Percentiles rank a stretch among this genome's conserved stretches.
phyloP scores from a whole-genome alignment of 2,329 filamentous ascomycete species.

The Paraconiothyrium sp. region DNA sequence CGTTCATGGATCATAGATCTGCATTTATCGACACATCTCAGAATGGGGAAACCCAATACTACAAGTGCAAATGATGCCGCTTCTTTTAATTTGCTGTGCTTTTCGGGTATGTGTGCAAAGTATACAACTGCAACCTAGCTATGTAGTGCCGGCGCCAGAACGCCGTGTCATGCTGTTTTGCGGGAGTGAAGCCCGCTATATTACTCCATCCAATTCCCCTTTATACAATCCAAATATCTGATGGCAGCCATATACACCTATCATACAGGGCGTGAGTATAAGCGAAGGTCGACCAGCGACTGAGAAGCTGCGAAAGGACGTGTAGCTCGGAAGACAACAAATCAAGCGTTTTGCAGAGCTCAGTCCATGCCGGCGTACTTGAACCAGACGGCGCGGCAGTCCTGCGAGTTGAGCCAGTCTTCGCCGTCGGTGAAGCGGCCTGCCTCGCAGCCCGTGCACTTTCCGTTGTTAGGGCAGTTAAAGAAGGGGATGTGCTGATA shows the following conservation, averaged over 20 bases:
- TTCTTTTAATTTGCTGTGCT: neutral
- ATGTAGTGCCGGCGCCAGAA: neutral
- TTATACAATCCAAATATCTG: neutral
- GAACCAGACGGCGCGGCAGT: constrained; percentile 97
- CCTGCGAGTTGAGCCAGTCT: constrained; percentile 84
- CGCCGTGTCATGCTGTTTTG: neutral
- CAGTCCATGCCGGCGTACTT: constrained; percentile 87
- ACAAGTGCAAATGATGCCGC: neutral
- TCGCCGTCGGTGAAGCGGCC: constrained; percentile 92
- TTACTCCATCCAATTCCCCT: neutral
- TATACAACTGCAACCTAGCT: neutral
- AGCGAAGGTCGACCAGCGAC: constrained; percentile 5
- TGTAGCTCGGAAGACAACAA: neutral
- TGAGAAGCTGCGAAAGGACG: neutral
- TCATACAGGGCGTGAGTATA: constrained; percentile 1
- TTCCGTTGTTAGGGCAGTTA: constrained; percentile 97
- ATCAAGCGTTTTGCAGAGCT: neutral
- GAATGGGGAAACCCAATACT: neutral
- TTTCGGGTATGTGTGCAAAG: neutral
- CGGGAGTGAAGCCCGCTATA: neutral
- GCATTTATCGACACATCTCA: neutral
- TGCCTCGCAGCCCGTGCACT: constrained; percentile 87
- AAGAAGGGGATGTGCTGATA: constrained; percentile 99
- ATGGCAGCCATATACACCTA: neutral
- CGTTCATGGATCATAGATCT: neutral